A percentile compares a stretch with the other conserved stretches of the same genome.
These are phyloP conservation scores for Glutinoglossum americanum DNA, from an alignment of 495 filamentous ascomycete genomes.

Conservation along the genomic window DNA sequence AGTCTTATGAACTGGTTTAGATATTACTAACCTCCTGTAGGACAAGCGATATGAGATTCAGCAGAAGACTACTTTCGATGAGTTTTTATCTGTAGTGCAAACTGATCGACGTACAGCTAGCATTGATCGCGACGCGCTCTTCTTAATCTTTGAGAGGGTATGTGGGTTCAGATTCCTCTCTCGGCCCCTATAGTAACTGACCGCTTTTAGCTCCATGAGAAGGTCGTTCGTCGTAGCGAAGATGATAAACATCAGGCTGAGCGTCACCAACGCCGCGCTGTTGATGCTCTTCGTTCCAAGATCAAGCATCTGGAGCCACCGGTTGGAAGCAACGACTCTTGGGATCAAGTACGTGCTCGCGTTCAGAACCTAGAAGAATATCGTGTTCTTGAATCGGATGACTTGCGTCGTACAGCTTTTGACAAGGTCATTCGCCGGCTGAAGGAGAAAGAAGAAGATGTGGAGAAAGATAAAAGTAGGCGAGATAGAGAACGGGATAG, in stretches of 20 bases:
- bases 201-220: slow-evolving; percentile 45
- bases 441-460: slow-evolving; percentile 75
- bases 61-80: slow-evolving; percentile 64
- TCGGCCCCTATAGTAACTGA: slow-evolving; percentile 3
- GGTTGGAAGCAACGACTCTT: slow-evolving; percentile 52
- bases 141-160: slow-evolving; percentile 59
- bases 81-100: slow-evolving; percentile 57
- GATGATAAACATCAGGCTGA: slow-evolving; percentile 71
- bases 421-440: slow-evolving; percentile 83
- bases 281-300: slow-evolving; percentile 65
- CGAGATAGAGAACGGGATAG: slow-evolving; percentile 5
- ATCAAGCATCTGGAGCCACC: slow-evolving; percentile 89
- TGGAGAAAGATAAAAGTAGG: slow-evolving; percentile 48
- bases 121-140: slow-evolving; percentile 52
- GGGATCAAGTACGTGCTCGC: slow-evolving; percentile 60
- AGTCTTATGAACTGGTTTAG: slow-evolving; percentile 1
- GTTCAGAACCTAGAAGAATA: slow-evolving; percentile 69
- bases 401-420: slow-evolving; percentile 62
- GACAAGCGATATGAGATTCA: slow-evolving; percentile 83
- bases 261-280: slow-evolving; percentile 61
- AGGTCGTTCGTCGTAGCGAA: slow-evolving; percentile 50
- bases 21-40: slow-evolving; percentile 23
- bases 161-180: slow-evolving; percentile 1
- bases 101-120: slow-evolving; percentile 69
- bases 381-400: slow-evolving; percentile 58